phyloP scores from a whole-genome alignment of 1,139 yeast species.

The Hemisphaericaspora xylanilytica region DNA sequence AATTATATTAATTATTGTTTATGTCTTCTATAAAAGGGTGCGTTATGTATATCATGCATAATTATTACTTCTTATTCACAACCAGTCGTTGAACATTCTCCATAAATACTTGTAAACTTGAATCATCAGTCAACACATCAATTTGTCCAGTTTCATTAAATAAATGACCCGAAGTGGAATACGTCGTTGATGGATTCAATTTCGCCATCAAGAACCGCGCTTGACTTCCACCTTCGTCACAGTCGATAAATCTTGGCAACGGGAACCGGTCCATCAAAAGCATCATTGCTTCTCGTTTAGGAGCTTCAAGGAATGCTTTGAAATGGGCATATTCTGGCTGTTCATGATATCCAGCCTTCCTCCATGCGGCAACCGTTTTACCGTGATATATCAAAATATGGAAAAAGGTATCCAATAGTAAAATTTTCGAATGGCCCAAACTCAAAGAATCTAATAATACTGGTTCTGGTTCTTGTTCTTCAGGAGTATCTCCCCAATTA shows the following conservation, averaged over 20 bases:
- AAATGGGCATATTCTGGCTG: slow-evolving; percentile 62
- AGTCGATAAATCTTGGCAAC: slow-evolving; percentile 68
- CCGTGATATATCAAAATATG: slow-evolving; percentile 73
- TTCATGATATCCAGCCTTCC: slow-evolving; percentile 65
- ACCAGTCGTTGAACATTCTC: slow-evolving; percentile 45
- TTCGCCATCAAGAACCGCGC: slow-evolving; percentile 75
- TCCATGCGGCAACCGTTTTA: slow-evolving; percentile 65
- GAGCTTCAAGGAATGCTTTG: slow-evolving; percentile 57
- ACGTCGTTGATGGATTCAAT: slow-evolving; percentile 68
- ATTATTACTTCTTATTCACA: slow-evolving; percentile 6
- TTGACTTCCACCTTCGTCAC: slow-evolving; percentile 76
- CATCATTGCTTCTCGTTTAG: slow-evolving; percentile 68
- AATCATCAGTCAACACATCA: slow-evolving; percentile 66
- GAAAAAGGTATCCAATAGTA: slow-evolving; percentile 68
- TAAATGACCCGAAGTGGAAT: slow-evolving; percentile 41
- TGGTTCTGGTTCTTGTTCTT: slow-evolving; percentile 48
- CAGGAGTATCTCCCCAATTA: slow-evolving; percentile 44
- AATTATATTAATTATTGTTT: too few species aligned
- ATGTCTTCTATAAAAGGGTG: too few species aligned
- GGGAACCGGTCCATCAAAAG: slow-evolving; percentile 69
- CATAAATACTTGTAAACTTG: slow-evolving; percentile 67
- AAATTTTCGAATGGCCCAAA: slow-evolving; percentile 56
- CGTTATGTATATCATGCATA: too few species aligned
- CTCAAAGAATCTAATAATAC: slow-evolving; percentile 70
- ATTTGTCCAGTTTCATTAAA: slow-evolving; percentile 26